Conservation (phyloP, 805 yeast species). For the Huiozyma naganishii region DNA sequence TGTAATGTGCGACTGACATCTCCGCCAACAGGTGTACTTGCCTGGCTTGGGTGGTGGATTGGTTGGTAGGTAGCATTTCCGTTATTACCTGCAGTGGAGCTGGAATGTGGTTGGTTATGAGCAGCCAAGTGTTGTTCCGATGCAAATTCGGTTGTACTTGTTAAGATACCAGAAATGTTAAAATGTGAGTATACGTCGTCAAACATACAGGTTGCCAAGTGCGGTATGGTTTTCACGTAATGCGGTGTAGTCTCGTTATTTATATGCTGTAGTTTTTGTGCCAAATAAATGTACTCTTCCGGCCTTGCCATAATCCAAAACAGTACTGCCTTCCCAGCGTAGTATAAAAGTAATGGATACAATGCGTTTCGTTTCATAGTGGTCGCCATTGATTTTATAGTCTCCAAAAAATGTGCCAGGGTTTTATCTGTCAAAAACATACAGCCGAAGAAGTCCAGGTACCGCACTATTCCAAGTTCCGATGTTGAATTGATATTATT, state of each 20-base stretch:
- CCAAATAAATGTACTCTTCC: constrained; percentile 29
- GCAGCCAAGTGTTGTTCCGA: background rate
- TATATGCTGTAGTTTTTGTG: constrained; percentile 5
- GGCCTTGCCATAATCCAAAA: constrained; percentile 42
- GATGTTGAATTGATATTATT: constrained; percentile 22
- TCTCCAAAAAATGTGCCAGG: constrained; percentile 29
- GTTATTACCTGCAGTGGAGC: too few species aligned
- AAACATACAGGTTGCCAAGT: constrained; percentile 11
- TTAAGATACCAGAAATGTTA: constrained; percentile 10
- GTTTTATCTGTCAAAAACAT: constrained; percentile 31
- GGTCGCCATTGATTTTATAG: constrained; percentile 29
- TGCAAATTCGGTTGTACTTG: constrained; percentile 1
- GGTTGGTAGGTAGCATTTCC: background rate
- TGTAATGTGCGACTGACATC: too few species aligned
- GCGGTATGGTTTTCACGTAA: constrained; percentile 8
- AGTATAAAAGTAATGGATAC: constrained; percentile 33
- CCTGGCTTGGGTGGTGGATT: background rate
- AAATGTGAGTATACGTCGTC: constrained; percentile 13
- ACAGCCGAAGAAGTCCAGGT: constrained; percentile 35
- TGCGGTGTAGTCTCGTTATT: constrained; percentile 6
- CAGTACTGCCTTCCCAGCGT: constrained; percentile 33
- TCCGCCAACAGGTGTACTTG: background rate
- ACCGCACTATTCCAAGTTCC: constrained; percentile 31
- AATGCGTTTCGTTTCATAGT: constrained; percentile 34
- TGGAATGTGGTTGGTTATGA: background rate